Percentiles rank a stretch among this genome's conserved stretches.
These are phyloP conservation scores for Exophiala sp. DNA, from an alignment of 2,329 filamentous ascomycete genomes.

Conservation along the genomic window DNA sequence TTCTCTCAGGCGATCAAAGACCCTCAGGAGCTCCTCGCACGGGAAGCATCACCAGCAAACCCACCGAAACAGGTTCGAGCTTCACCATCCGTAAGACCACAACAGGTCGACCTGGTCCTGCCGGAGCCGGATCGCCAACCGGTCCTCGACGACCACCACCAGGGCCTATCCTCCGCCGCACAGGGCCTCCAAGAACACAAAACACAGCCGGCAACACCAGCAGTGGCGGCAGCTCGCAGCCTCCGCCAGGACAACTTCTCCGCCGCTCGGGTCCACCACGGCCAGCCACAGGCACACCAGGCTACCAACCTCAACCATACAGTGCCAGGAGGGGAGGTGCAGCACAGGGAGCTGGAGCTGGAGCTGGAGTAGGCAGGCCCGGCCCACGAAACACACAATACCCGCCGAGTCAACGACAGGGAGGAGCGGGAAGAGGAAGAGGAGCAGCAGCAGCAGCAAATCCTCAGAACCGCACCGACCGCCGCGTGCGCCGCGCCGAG, in stretches of 20 bases:
- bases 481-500: constrained; percentile 10
- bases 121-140: neutral
- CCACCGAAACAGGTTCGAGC: neutral
- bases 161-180: constrained; percentile 3
- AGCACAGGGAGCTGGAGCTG: neutral
- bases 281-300: neutral
- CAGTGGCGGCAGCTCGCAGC: neutral
- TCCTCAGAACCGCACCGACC: constrained; percentile 5
- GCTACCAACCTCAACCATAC: neutral
- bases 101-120: neutral
- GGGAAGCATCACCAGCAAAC: neutral
- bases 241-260: constrained; percentile 7
- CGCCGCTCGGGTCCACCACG: constrained; percentile 14
- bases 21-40: neutral
- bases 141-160: constrained; percentile 1
- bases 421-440: neutral
- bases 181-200: neutral
- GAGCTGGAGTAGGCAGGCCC: neutral
- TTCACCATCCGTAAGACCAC: neutral
- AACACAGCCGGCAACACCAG: neutral
- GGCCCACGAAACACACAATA: neutral
- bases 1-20: neutral
- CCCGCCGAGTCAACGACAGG: neutral
- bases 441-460: neutral
- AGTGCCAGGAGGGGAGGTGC: neutral